A percentile compares a stretch with the other conserved stretches of the same genome.
phyloP scores from a whole-genome alignment of 2,329 filamentous ascomycete genomes.

The Westerdykella sp. region DNA sequence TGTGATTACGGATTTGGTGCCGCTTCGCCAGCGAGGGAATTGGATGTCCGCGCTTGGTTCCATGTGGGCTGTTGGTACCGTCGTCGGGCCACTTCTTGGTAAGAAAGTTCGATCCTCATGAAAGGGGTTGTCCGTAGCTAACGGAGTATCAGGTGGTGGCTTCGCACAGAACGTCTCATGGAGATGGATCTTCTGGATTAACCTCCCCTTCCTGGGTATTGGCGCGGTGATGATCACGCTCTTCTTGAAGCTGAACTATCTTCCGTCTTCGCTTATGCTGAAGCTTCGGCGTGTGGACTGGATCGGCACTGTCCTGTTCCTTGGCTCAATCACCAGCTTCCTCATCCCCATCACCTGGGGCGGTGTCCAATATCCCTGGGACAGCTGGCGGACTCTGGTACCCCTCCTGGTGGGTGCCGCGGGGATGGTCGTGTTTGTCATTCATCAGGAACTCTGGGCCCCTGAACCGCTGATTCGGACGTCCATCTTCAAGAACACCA shows the following conservation, averaged over 20 bases:
- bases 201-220: conserved; percentile 52
- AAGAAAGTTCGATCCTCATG: not conserved
- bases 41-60: conserved; percentile 38
- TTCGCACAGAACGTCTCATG: conserved; percentile 49
- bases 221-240: conserved; percentile 44
- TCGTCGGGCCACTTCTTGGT: conserved; percentile 44
- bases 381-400: conserved; percentile 55
- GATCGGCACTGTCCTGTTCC: conserved; percentile 56
- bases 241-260: conserved; percentile 49
- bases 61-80: conserved; percentile 53
- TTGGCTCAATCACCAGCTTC: conserved; percentile 53
- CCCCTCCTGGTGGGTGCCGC: conserved; percentile 53
- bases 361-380: conserved; percentile 60
- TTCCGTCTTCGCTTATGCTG: conserved; percentile 41
- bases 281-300: conserved; percentile 57
- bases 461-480: conserved; percentile 47
- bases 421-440: conserved; percentile 48
- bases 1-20: conserved; percentile 43
- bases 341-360: conserved; percentile 60
- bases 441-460: conserved; percentile 51
- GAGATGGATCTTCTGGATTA: conserved; percentile 63
- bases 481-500: conserved; percentile 45
- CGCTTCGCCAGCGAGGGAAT: conserved; percentile 39
- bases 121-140: not conserved
- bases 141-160: conserved; percentile 39